Percentiles rank a stretch among this genome's conserved stretches.
Conservation (phyloP, 1,139 yeast species). For the Wickerhamomyces sp. region DNA sequence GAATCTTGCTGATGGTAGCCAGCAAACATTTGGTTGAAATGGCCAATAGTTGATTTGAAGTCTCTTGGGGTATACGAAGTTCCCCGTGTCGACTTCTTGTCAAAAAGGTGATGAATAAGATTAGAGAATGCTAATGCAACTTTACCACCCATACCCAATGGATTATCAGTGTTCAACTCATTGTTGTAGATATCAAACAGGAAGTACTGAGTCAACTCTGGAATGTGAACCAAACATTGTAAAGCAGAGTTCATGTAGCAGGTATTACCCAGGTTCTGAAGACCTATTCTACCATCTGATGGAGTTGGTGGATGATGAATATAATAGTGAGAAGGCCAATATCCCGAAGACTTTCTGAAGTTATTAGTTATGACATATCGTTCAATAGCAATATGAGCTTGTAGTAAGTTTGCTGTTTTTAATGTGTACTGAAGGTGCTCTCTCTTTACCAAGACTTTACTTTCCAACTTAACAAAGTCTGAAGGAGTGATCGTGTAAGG, state of each 20-base stretch:
- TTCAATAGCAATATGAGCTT: conserved; percentile 29
- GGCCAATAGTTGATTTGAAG: conserved; percentile 76
- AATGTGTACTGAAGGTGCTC: conserved; percentile 15
- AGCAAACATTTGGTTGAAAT: conserved; percentile 74
- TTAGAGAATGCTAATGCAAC: conserved; percentile 74
- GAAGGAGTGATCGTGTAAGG: conserved; percentile 26
- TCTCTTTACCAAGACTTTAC: conserved; percentile 22
- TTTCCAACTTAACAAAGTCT: conserved; percentile 24
- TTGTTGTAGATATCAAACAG: conserved; percentile 51
- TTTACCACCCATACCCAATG: conserved; percentile 80
- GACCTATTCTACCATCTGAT: conserved; percentile 55
- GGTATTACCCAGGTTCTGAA: conserved; percentile 84
- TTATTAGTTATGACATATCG: conserved; percentile 15
- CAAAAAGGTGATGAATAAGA: conserved; percentile 58
- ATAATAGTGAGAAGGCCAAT: conserved; percentile 33
- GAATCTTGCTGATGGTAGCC: conserved; percentile 95
- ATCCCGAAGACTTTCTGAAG: conserved; percentile 18
- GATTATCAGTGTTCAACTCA: conserved; percentile 74
- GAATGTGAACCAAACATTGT: conserved; percentile 85
- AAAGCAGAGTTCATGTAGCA: conserved; percentile 97
- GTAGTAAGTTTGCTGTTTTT: conserved; percentile 18
- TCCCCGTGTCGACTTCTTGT: conserved; percentile 26
- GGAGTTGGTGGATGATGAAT: conserved; percentile 27
- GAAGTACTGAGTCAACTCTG: conserved; percentile 78
- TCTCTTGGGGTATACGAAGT: conserved; percentile 51